phyloP scores from a whole-genome alignment of 1,284 basidiomycete genomes.

The Leccinum cinnamomeum region DNA sequence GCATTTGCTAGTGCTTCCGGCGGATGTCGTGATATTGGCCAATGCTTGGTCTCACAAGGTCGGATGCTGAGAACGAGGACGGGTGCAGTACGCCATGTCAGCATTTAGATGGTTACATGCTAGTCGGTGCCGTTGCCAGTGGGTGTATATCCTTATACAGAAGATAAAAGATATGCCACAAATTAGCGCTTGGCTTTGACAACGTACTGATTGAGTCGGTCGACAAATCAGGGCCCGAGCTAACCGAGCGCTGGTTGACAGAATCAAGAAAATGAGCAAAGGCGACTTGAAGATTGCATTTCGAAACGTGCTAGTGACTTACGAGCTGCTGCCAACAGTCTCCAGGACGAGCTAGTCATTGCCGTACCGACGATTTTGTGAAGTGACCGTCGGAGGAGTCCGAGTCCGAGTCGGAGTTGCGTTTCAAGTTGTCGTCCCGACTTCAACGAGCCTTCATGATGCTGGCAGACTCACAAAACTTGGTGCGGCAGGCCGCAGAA shows the following conservation, averaged over 20 bases:
- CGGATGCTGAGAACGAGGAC: not conserved
- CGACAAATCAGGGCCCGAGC: not conserved
- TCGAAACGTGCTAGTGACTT: not conserved
- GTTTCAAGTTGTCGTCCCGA: not conserved
- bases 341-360: too few relatives aligned
- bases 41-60: not conserved
- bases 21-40: not conserved
- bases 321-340: not conserved
- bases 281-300: not conserved
- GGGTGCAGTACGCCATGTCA: not conserved
- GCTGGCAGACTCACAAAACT: too few relatives aligned
- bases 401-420: not conserved
- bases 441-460: too few relatives aligned
- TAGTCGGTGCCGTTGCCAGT: not conserved
- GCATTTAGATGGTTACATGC: not conserved
- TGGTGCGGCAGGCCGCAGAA: too few relatives aligned
- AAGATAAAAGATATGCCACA: not conserved
- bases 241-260: not conserved
- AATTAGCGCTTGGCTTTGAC: not conserved
- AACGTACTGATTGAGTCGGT: not conserved
- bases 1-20: conserved; percentile 65
- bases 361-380: too few relatives aligned
- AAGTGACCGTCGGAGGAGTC: too few relatives aligned
- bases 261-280: not conserved
- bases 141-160: not conserved